phyloP scores from a whole-genome alignment of 345 rosid species.

The Arabis hirsuta region DNA sequence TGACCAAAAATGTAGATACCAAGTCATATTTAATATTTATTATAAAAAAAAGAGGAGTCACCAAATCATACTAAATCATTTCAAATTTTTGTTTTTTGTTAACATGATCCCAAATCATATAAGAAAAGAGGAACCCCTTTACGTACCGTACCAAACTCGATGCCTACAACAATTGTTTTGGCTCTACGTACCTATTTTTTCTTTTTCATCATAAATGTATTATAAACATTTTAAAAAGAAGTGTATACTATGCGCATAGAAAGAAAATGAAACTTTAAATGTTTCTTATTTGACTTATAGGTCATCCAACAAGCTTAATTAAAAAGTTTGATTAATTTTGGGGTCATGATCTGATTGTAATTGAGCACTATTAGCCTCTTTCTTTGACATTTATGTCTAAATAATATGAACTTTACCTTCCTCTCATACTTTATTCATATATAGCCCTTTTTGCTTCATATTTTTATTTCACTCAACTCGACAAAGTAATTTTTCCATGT shows the following conservation, averaged over 20 bases:
- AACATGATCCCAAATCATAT: slow-evolving; percentile 14
- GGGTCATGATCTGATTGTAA: slow-evolving; percentile 30
- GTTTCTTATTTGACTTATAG: slow-evolving; percentile 32
- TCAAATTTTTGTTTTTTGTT: not conserved
- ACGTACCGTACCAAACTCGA: slow-evolving; percentile 27
- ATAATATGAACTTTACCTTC: slow-evolving; percentile 25
- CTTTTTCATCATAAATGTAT: not conserved
- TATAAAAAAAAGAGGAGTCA: not conserved
- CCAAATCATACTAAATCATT: slow-evolving; percentile 20
- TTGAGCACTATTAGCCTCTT: slow-evolving; percentile 46
- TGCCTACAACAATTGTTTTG: slow-evolving; percentile 15
- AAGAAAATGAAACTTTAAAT: slow-evolving; percentile 23
- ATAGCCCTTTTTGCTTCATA: slow-evolving; percentile 4
- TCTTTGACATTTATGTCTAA: slow-evolving; percentile 38
- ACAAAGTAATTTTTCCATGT: slow-evolving; percentile 13
- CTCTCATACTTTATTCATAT: slow-evolving; percentile 7
- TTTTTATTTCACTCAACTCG: not conserved
- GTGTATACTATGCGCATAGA: slow-evolving; percentile 4
- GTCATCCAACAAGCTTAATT: slow-evolving; percentile 37
- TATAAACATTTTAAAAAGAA: not conserved
- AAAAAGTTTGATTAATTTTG: slow-evolving; percentile 22
- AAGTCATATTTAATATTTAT: not conserved
- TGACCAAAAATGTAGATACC: slow-evolving; percentile 9
- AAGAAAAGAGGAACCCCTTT: slow-evolving; percentile 33
- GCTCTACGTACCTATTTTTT: slow-evolving; percentile 11